phyloP scores from a whole-genome alignment of 2,329 filamentous ascomycete species.

The Aspergillus hortae region DNA sequence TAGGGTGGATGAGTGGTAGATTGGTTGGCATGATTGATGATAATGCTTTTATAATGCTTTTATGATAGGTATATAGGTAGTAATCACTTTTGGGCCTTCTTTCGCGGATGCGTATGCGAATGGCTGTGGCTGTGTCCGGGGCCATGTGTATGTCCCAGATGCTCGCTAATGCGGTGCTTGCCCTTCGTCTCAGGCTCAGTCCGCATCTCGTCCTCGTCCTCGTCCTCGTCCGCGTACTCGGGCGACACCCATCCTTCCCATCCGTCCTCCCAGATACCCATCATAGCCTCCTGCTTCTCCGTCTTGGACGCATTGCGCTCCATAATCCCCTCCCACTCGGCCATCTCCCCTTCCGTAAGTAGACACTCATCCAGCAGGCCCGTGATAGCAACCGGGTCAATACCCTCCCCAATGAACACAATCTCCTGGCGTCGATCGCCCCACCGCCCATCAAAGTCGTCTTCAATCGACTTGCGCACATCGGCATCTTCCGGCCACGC shows the following conservation, averaged over 20 bases:
- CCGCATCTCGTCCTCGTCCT: constrained; percentile 16
- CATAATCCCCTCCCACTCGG: constrained; percentile 55
- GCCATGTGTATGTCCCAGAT: constrained; percentile 20
- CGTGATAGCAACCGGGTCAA: constrained; percentile 53
- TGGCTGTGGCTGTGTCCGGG: constrained; percentile 12
- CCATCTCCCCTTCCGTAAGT: constrained; percentile 58
- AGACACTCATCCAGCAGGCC: constrained; percentile 58
- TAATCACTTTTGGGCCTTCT: not conserved
- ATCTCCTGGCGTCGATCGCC: constrained; percentile 69
- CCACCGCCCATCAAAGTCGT: constrained; percentile 55
- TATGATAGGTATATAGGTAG: not conserved
- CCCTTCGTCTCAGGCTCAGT: not conserved
- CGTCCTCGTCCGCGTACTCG: constrained; percentile 24
- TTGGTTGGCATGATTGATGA: not conserved
- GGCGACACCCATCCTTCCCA: constrained; percentile 54
- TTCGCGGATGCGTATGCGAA: not conserved
- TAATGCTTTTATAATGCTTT: not conserved
- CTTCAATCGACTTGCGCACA: constrained; percentile 46
- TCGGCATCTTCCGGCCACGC: constrained; percentile 51
- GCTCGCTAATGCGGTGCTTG: constrained; percentile 30
- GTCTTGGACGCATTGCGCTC: constrained; percentile 32
- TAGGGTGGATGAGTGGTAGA: constrained; percentile 31
- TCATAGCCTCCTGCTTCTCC: constrained; percentile 46
- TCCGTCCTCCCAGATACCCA: constrained; percentile 56
- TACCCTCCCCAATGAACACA: constrained; percentile 68